A percentile compares a stretch with the other conserved stretches of the same genome.
These are phyloP conservation scores for Vigna radiata DNA, from an alignment of 306 rosid species.

Conservation along the genomic window DNA sequence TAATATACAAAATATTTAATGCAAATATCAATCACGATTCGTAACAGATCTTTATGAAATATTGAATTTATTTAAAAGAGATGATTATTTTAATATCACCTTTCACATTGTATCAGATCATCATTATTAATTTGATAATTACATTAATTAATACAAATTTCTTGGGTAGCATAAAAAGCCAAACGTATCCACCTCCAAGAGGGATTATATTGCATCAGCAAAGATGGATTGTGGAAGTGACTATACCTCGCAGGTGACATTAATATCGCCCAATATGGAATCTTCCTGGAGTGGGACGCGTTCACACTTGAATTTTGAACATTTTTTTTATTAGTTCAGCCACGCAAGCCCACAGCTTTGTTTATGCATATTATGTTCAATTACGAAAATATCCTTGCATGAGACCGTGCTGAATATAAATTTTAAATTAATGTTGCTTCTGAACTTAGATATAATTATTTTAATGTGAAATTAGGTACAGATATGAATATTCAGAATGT, in stretches of 20 bases:
- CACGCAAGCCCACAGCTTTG: not conserved
- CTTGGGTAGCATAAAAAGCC: not conserved
- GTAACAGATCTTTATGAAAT: no score
- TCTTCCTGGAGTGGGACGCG: constrained; percentile 34
- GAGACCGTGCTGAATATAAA: not conserved
- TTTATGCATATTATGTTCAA: not conserved
- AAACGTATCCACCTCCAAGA: not conserved
- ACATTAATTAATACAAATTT: no score
- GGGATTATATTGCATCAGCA: not conserved
- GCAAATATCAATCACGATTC: no score
- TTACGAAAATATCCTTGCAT: constrained; percentile 18
- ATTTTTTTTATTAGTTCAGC: not conserved
- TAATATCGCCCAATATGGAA: constrained; percentile 41
- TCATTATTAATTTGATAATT: no score
- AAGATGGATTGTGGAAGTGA: not conserved
- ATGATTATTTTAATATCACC: no score
- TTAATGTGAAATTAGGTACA: not conserved
- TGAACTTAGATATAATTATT: not conserved
- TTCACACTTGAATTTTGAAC: constrained; percentile 40
- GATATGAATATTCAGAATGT: no score
- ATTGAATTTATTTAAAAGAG: no score
- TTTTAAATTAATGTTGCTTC: not conserved
- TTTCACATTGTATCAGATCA: no score
- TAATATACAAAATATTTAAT: no score
- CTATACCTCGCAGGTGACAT: constrained; percentile 32